These are phyloP conservation scores for Geotrichum cucujoidarum DNA, from an alignment of 1,139 yeast genomes.

Conservation along the genomic window DNA sequence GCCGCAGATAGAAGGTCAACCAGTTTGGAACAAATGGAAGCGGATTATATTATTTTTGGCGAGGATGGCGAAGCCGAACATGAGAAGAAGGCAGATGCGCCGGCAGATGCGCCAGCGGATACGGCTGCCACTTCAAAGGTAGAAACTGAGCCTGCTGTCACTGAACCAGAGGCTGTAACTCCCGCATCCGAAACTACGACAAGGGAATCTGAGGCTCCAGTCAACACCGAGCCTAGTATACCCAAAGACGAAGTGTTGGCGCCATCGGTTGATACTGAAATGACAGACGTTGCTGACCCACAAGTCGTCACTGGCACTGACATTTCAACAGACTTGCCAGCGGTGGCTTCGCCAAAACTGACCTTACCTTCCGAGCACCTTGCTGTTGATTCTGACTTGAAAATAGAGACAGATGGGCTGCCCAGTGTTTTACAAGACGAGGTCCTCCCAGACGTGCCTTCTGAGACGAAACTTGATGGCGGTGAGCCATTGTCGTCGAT, in stretches of 20 bases:
- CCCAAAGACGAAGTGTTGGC: not conserved
- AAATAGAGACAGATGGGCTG: not conserved
- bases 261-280: not conserved
- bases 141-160: not conserved
- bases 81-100: not conserved
- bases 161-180: not conserved
- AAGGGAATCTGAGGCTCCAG: not conserved
- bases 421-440: not conserved
- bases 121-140: not conserved
- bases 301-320: not conserved
- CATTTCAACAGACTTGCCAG: not conserved
- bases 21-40: constrained; percentile 22
- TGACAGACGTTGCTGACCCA: not conserved
- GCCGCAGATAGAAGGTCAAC: constrained; percentile 21
- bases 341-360: not conserved
- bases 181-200: not conserved
- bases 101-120: not conserved
- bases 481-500: not conserved
- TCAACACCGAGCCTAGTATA: not conserved
- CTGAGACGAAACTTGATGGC: not conserved
- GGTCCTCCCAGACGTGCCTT: not conserved
- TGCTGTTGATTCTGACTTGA: no score
- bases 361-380: not conserved
- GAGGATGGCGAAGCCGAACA: constrained; percentile 13
- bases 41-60: constrained; percentile 18